Conservation (phyloP, 345 rosid genomes). For the Eucalyptus marginata region DNA sequence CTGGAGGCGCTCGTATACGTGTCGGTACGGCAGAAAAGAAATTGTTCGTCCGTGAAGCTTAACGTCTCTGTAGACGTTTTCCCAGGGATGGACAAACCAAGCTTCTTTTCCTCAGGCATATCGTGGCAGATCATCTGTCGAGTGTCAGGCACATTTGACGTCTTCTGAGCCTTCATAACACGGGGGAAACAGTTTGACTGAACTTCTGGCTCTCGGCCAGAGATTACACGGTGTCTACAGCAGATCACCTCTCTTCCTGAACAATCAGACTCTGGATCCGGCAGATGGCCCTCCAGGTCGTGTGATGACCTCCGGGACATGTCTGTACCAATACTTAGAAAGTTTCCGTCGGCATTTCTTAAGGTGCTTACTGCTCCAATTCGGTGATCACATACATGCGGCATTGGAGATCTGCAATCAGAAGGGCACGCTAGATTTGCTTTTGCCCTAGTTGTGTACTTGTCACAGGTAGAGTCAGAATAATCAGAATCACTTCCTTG, state of each 20-base stretch:
- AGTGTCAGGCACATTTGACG: not conserved
- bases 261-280: slow-evolving; percentile 8
- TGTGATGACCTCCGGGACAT: slow-evolving; percentile 14
- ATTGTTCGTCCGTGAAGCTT: slow-evolving; percentile 1
- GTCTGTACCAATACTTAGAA: slow-evolving; percentile 38
- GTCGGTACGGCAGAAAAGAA: not conserved
- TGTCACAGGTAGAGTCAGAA: slow-evolving; percentile 33
- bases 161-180: slow-evolving; percentile 16
- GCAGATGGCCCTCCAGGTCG: slow-evolving; percentile 9
- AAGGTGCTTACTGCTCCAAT: slow-evolving; percentile 31
- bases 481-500: slow-evolving; percentile 26
- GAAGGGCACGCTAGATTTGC: slow-evolving; percentile 13
- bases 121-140: not conserved
- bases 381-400: slow-evolving; percentile 9
- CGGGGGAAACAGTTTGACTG: slow-evolving; percentile 31
- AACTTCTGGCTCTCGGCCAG: slow-evolving; percentile 12
- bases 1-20: not conserved
- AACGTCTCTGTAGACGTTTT: slow-evolving; percentile 5
- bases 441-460: slow-evolving; percentile 18
- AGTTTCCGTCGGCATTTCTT: slow-evolving; percentile 69
- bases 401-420: slow-evolving; percentile 17
- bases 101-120: slow-evolving; percentile 13
- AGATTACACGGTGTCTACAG: not conserved
- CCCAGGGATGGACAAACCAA: slow-evolving; percentile 13
- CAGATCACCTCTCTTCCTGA: slow-evolving; percentile 8